Percentiles rank a stretch among this genome's conserved stretches.
Conservation (phyloP, 176 grass and related monocot species). For the Urochloa ruziziensis region DNA sequence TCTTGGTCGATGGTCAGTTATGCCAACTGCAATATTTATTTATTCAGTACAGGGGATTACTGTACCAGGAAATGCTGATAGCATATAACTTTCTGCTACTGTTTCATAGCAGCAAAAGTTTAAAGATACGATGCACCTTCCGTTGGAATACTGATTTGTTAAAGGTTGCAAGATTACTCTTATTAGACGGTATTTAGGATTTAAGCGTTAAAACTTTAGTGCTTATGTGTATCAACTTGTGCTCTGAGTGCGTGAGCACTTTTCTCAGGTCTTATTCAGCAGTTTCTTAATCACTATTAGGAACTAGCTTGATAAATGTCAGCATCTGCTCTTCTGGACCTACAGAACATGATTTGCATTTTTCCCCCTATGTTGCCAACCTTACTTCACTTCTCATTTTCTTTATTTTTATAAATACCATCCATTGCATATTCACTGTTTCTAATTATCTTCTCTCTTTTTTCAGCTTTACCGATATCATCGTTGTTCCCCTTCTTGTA, state of each 20-base stretch:
- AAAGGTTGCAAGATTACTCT: neutral
- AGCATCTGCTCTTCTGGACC: neutral
- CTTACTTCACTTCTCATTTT: neutral
- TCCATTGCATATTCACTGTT: neutral
- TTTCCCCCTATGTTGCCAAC: neutral
- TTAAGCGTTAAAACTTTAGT: neutral
- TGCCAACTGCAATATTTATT: neutral
- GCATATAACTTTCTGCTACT: neutral
- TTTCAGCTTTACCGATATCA: slow-evolving; percentile 68
- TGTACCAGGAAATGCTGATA: too few relatives aligned
- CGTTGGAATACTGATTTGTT: neutral
- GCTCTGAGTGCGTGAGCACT: neutral
- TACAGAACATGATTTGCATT: neutral
- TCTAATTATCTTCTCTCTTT: slow-evolving; percentile 8
- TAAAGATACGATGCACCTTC: neutral
- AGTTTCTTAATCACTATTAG: neutral
- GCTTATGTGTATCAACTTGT: too few relatives aligned
- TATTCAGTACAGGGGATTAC: too few relatives aligned
- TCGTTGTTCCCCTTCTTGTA: slow-evolving; percentile 73
- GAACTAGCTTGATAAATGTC: neutral
- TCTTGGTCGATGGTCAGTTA: neutral
- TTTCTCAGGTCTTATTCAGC: neutral
- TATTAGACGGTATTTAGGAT: neutral
- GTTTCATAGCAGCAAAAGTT: neutral
- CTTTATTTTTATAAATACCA: neutral